phyloP scores from a whole-genome alignment of 2,329 filamentous ascomycete genomes.

The Coniochaeta sp. region DNA sequence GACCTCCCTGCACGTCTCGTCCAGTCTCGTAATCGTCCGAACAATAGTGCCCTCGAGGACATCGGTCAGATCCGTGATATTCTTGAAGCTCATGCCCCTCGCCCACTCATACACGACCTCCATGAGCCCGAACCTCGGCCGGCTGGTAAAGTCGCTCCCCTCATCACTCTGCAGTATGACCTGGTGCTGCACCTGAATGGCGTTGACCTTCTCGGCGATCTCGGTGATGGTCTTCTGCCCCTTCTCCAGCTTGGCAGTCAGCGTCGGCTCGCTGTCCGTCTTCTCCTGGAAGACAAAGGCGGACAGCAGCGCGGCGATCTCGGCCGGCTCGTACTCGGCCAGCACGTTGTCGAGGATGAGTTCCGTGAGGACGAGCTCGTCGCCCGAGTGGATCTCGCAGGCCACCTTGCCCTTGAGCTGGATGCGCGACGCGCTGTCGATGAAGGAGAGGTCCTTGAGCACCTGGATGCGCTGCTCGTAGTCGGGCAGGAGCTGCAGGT shows the following conservation, averaged over 20 bases:
- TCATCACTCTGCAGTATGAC: slow-evolving; percentile 88
- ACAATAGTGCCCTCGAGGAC: slow-evolving; percentile 97
- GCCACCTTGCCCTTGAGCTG: slow-evolving; percentile 97
- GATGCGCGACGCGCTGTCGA: slow-evolving; percentile 79
- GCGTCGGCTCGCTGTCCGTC: slow-evolving; percentile 70
- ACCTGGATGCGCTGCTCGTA: slow-evolving; percentile 94
- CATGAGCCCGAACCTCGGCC: slow-evolving; percentile 84
- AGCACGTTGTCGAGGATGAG: slow-evolving; percentile 95
- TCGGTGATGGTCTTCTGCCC: slow-evolving; percentile 80
- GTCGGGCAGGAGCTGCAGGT: slow-evolving; percentile 88
- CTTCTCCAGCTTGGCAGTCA: slow-evolving; percentile 74
- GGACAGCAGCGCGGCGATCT: slow-evolving; percentile 90
- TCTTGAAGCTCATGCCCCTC: slow-evolving; percentile 94
- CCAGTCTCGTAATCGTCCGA: slow-evolving; percentile 82
- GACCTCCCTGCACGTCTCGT: slow-evolving; percentile 94
- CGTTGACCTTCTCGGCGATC: slow-evolving; percentile 88
- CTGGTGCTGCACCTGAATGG: slow-evolving; percentile 81
- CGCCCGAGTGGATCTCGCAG: slow-evolving; percentile 94
- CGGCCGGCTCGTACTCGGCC: slow-evolving; percentile 88
- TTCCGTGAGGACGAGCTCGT: slow-evolving; percentile 93
- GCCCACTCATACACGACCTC: slow-evolving; percentile 99
- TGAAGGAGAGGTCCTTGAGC: slow-evolving; percentile 83
- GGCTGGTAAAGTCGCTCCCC: slow-evolving; percentile 82
- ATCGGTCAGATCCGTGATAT: slow-evolving; percentile 92
- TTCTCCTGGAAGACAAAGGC: slow-evolving; percentile 98